A percentile compares a stretch with the other conserved stretches of the same genome.
Conservation (phyloP, 2,329 filamentous ascomycete genomes). For the Harringtonia lauricola region DNA sequence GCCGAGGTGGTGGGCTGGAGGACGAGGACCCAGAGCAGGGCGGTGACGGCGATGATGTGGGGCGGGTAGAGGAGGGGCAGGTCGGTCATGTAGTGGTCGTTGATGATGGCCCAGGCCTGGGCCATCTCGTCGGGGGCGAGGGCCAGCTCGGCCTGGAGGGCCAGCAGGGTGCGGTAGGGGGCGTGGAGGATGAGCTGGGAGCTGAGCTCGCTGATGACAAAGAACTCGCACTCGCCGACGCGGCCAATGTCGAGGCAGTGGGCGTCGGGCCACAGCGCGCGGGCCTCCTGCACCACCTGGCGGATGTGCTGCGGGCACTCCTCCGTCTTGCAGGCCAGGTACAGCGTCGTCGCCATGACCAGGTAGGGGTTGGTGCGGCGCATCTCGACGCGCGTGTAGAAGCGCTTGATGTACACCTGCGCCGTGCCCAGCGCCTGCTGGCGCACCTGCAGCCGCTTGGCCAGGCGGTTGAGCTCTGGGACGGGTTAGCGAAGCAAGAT, state of each 20-base stretch:
- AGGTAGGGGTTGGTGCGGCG: constrained; percentile 89
- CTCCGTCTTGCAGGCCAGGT: constrained; percentile 96
- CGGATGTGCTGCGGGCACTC: constrained; percentile 95
- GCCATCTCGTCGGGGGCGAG: constrained; percentile 69
- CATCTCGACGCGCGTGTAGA: constrained; percentile 85
- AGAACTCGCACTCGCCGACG: constrained; percentile 90
- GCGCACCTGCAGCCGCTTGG: constrained; percentile 70
- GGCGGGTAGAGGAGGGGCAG: constrained; percentile 76
- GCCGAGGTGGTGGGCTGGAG: constrained; percentile 47
- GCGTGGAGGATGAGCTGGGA: constrained; percentile 86
- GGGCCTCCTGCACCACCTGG: constrained; percentile 76
- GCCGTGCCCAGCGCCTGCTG: constrained; percentile 93
- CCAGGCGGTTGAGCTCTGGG: constrained; percentile 68
- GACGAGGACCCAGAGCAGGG: constrained; percentile 74
- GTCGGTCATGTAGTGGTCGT: constrained; percentile 88
- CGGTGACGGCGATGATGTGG: constrained; percentile 80
- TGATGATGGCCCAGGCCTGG: constrained; percentile 73
- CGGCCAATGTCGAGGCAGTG: constrained; percentile 68
- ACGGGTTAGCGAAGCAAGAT: not conserved
- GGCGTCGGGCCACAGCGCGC: constrained; percentile 71
- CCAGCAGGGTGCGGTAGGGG: constrained; percentile 71
- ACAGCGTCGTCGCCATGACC: constrained; percentile 84
- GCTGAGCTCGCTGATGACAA: constrained; percentile 80
- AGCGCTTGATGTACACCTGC: constrained; percentile 88
- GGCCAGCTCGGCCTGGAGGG: constrained; percentile 57